Evolutionary conservation across 345 rosid species (phyloP).

Genomic region (Linum trigynum): DNA sequence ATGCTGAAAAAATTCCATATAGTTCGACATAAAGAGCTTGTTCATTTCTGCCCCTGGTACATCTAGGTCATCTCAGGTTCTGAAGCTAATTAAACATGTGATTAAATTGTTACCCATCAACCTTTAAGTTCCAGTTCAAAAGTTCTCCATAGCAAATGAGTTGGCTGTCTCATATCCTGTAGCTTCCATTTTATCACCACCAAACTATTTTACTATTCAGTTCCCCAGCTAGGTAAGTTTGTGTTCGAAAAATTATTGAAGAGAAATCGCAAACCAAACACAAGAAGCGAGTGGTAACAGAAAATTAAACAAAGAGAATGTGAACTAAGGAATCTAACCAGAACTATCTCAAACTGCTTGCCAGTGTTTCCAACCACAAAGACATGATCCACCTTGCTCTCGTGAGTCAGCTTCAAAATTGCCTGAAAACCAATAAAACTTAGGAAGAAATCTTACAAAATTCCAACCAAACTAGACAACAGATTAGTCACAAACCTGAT

Average conservation of each 20-base stretch:
- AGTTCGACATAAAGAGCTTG: neutral
- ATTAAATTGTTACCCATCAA: neutral
- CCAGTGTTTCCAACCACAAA: conserved; percentile 69
- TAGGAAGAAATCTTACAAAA: conserved; percentile 12
- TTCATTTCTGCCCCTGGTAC: no score
- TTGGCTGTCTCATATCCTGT: neutral
- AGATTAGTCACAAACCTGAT: conserved; percentile 53
- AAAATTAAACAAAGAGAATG: neutral
- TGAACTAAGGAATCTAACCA: conserved; percentile 48
- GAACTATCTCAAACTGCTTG: conserved; percentile 62
- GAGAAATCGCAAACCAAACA: neutral
- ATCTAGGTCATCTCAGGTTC: neutral
- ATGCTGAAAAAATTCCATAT: no score
- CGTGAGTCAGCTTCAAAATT: conserved; percentile 82
- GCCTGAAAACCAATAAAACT: conserved; percentile 52
- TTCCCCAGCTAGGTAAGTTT: neutral
- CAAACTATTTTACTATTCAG: neutral
- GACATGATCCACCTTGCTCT: conserved; percentile 69
- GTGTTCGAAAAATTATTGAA: neutral
- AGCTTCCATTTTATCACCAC: neutral
- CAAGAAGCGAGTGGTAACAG: neutral
- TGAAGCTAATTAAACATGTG: neutral
- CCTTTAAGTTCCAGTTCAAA: neutral
- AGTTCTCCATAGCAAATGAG: neutral
- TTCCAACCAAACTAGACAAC: neutral